A percentile compares a stretch with the other conserved stretches of the same genome.
These are phyloP conservation scores for Linnemannia elongata DNA, from an alignment of 192 early-diverging fungal genomes.

Conservation along the genomic window DNA sequence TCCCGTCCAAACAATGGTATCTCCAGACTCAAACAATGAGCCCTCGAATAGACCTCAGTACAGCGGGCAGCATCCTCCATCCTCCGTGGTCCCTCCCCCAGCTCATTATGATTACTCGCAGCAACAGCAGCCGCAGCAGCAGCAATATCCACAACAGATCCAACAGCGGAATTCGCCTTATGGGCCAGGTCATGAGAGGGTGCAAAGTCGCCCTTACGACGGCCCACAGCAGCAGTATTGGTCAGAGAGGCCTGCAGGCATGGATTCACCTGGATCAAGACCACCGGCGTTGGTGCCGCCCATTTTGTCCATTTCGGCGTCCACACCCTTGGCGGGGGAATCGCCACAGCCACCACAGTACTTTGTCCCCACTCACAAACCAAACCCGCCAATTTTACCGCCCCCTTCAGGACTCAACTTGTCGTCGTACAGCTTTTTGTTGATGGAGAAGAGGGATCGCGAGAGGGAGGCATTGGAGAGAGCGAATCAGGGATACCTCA, in stretches of 20 bases:
- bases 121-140: neutral
- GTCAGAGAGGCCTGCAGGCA: neutral
- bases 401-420: slow-evolving; percentile 49
- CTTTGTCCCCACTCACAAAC: slow-evolving; percentile 43
- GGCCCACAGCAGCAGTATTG: neutral
- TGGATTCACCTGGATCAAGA: slow-evolving; percentile 2
- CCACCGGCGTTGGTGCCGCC: slow-evolving; percentile 26
- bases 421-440: slow-evolving; percentile 47
- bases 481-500: slow-evolving; percentile 40
- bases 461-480: slow-evolving; percentile 51
- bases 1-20: neutral
- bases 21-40: slow-evolving; percentile 3
- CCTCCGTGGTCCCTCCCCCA: neutral
- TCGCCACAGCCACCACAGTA: slow-evolving; percentile 40
- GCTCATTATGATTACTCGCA: slow-evolving; percentile 3
- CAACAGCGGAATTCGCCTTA: neutral
- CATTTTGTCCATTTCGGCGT: slow-evolving; percentile 39
- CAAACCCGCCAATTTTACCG: slow-evolving; percentile 25
- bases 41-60: slow-evolving; percentile 2
- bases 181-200: neutral
- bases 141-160: neutral
- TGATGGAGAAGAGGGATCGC: slow-evolving; percentile 56
- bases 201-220: neutral
- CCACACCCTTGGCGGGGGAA: slow-evolving; percentile 46
- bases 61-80: slow-evolving; percentile 1